Evolutionary conservation across 306 rosid genomes (phyloP).

Genomic region (Ormosia emarginata): DNA sequence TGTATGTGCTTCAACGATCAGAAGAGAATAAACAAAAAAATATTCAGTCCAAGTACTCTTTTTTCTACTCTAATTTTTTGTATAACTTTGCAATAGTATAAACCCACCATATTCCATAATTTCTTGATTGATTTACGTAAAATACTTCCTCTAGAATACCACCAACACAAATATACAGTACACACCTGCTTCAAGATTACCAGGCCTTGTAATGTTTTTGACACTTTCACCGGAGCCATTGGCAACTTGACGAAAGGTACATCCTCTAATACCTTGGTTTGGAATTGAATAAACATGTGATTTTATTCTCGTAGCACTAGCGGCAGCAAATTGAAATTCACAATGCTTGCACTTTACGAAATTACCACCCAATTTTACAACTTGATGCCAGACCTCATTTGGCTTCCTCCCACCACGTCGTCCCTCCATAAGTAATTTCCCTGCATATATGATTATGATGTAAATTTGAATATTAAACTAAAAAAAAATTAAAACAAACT

Average conservation of each 20-base stretch:
- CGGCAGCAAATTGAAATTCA: not conserved
- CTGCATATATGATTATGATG: not conserved
- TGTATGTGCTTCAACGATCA: too few species aligned
- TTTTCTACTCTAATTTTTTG: too few species aligned
- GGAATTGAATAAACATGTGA: not conserved
- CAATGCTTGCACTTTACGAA: not conserved
- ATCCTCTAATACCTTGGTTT: not conserved
- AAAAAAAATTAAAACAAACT: too few species aligned
- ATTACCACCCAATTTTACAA: not conserved
- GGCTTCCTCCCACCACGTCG: not conserved
- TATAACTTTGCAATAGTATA: too few species aligned
- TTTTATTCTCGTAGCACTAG: not conserved
- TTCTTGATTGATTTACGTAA: too few species aligned
- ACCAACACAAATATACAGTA: too few species aligned
- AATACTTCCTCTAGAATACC: too few species aligned
- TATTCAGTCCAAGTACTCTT: too few species aligned
- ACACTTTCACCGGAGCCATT: not conserved
- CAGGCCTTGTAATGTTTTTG: not conserved
- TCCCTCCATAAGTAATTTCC: not conserved
- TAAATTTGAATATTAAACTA: too few species aligned
- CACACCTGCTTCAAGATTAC: not conserved
- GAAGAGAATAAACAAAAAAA: too few species aligned
- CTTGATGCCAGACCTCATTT: not conserved
- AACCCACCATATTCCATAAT: too few species aligned
- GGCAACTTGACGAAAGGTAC: not conserved